Conservation (phyloP, 2,329 filamentous ascomycete species). For the Pestalotiopsis sp. region DNA sequence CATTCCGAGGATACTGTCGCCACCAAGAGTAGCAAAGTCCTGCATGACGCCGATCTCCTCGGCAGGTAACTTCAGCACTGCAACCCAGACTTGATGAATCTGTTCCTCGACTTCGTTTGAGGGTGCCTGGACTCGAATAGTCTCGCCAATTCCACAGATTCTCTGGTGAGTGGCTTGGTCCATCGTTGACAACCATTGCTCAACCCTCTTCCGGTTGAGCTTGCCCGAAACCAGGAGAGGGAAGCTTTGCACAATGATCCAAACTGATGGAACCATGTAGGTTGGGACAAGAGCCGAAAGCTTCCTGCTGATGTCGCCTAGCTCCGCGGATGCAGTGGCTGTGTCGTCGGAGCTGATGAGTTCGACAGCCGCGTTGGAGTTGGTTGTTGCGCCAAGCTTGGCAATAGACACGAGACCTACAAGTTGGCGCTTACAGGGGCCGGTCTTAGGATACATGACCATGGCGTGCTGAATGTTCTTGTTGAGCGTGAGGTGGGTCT, state of each 20-base stretch:
- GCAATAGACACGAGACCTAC: constrained; percentile 11
- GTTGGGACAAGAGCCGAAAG: background rate
- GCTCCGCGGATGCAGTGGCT: constrained; percentile 2
- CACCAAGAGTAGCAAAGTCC: constrained; percentile 3
- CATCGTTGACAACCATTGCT: constrained; percentile 3
- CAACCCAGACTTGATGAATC: constrained; percentile 4
- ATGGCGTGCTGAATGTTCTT: constrained; percentile 10
- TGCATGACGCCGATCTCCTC: background rate
- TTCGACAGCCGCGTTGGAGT: constrained; percentile 11
- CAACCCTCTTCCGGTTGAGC: constrained; percentile 6
- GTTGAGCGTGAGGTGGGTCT: constrained; percentile 3
- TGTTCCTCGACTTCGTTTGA: constrained; percentile 5
- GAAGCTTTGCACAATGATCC: background rate
- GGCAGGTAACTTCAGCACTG: background rate
- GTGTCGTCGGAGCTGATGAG: constrained; percentile 4
- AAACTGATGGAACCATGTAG: constrained; percentile 7
- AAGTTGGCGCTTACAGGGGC: background rate
- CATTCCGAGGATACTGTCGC: constrained; percentile 10
- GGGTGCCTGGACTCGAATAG: constrained; percentile 5
- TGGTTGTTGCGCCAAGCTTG: background rate
- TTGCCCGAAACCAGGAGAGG: constrained; percentile 5
- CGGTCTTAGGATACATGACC: constrained; percentile 8
- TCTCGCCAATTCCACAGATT: background rate
- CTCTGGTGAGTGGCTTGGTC: background rate
- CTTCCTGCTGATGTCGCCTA: constrained; percentile 6